Base-by-base conservation (phyloP, 352 stramenopile species). In the Pythium myriotylum region DNA sequence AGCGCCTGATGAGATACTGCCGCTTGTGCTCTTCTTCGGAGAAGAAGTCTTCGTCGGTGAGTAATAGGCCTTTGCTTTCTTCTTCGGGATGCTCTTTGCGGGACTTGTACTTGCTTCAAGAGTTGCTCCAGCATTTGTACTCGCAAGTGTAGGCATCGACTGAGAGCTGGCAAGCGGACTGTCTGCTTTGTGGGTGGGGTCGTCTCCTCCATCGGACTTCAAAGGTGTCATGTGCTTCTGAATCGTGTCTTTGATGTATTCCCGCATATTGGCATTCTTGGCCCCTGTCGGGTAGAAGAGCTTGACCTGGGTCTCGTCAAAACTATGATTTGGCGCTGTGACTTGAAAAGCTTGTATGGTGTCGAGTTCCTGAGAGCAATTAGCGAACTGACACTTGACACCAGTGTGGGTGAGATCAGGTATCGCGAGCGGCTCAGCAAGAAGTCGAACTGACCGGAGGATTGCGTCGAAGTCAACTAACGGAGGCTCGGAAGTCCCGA, bases 231-330 rank as follows among this genome's bases (percentile, higher is more conserved):
- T 61, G 53, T 87, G 74, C 45, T 70, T 73, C 12, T 86, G 57
- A 23, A 85, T 74, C 1, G 72, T 88, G 51, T 88, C 76, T 32
- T 86, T 72, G 57, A 92, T 81, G 37, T 82, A 85, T 52, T 89
- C 79, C 23, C 81, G 74, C 54, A 92, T 86, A 59, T 89, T 88
- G 29, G 67, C 51, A 37, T 87, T 92, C 65, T 92, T 92, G 24
- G 77, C 75, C 0, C 83, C 83, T 0, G 75, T 84, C 9, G 83
- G 73, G 46, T 92, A 92, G 48, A 92, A 91, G 14, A 92, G 62
- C 50, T 84, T 79, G 51, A 78, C 42, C 3, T 83, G 75, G 12
- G 68, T 66, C 43, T 78, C 66, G 4, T 68, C 48, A 20, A 70
- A 69, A 39, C 77, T 68, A 29, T 80, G 45, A 33, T 73, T 80